These are phyloP conservation scores for Myxozyma monticola DNA, from an alignment of 805 yeast species.

Conservation along the genomic window DNA sequence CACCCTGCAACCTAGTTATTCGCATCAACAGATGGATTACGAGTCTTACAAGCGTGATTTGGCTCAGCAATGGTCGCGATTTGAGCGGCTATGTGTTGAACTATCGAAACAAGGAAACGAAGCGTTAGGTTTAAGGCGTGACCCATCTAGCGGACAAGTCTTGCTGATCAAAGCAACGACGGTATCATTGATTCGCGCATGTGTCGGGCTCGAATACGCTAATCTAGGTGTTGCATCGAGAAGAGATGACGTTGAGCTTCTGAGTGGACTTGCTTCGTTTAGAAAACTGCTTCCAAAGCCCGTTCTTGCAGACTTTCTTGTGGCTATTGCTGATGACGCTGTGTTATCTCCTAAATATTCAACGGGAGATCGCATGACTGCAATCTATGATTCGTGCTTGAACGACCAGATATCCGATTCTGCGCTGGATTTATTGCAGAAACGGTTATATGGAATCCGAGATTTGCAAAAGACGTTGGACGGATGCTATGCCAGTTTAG, in stretches of 20 bases:
- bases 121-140: constrained; percentile 52
- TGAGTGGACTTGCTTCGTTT: constrained; percentile 45
- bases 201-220: constrained; percentile 36
- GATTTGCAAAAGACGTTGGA: constrained; percentile 21
- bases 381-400: constrained; percentile 22
- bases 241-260: constrained; percentile 28
- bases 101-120: constrained; percentile 61
- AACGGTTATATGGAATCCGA: constrained; percentile 11
- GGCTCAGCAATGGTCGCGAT: constrained; percentile 63
- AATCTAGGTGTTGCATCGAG: neutral
- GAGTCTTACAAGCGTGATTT: constrained; percentile 42
- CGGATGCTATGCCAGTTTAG: constrained; percentile 9
- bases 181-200: constrained; percentile 41
- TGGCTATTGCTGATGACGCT: constrained; percentile 43
- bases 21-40: constrained; percentile 32
- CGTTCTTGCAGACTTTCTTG: constrained; percentile 40
- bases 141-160: constrained; percentile 38
- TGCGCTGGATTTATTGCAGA: constrained; percentile 25
- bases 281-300: constrained; percentile 44
- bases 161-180: constrained; percentile 42
- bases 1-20: constrained; percentile 17
- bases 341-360: constrained; percentile 19
- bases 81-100: constrained; percentile 73
- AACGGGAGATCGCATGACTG: constrained; percentile 25
- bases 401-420: constrained; percentile 27